Percentiles rank a stretch among this genome's conserved stretches.
These are phyloP conservation scores for Pueraria montana DNA, from an alignment of 306 rosid species.

Conservation along the genomic window DNA sequence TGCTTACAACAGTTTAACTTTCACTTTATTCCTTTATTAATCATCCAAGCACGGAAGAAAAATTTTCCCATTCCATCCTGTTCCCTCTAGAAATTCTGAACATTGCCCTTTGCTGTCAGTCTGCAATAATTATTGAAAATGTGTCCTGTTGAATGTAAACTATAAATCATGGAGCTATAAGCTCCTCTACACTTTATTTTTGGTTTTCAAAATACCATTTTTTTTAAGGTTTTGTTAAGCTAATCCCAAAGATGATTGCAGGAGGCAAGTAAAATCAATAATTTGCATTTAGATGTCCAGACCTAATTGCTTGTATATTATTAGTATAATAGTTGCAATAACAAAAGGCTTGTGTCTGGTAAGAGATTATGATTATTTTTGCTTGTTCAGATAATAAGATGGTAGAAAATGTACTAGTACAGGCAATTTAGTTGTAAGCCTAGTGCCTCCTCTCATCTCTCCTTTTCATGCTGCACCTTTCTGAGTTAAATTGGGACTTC, in stretches of 20 bases:
- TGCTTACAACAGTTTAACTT: not conserved
- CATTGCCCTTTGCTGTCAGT: slow-evolving; percentile 5
- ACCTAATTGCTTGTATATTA: not conserved
- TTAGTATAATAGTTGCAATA: not conserved
- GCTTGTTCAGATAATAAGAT: slow-evolving; percentile 14
- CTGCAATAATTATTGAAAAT: not conserved
- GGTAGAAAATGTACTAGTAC: not conserved
- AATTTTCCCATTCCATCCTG: not conserved
- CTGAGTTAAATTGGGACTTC: not conserved
- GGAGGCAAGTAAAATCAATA: not conserved
- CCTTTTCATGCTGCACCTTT: not conserved
- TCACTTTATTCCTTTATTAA: slow-evolving; percentile 24
- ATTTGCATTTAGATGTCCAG: slow-evolving; percentile 17
- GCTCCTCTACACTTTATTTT: slow-evolving; percentile 12
- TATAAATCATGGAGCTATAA: not conserved
- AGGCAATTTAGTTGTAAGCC: slow-evolving; percentile 19
- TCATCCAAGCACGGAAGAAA: slow-evolving; percentile 7
- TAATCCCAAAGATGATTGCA: slow-evolving; percentile 28
- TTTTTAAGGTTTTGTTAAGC: slow-evolving; percentile 20
- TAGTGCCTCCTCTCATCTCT: not conserved
- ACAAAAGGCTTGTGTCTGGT: not conserved
- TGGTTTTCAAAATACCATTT: slow-evolving; percentile 3
- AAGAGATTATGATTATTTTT: slow-evolving; percentile 24
- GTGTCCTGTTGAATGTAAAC: slow-evolving; percentile 24
- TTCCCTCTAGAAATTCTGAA: not conserved